Evolutionary conservation across 1,284 basidiomycete genomes (phyloP), one percentile per base, ranked within the genome.

Genomic region (Leccinum huronense): DNA sequence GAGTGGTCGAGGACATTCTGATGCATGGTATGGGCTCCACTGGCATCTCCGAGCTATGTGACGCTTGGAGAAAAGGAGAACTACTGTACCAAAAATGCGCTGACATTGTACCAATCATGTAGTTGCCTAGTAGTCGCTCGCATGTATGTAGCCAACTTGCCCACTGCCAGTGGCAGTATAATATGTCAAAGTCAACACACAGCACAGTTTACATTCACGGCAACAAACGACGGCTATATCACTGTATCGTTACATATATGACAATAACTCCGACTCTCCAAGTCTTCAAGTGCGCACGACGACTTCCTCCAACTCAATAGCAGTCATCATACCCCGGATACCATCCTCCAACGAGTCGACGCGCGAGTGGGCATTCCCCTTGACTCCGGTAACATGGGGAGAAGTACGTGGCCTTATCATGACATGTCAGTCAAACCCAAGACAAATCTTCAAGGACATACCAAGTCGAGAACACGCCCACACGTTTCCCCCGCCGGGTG

Each of bases 381-480:
- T 54, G 14, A 54, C 53, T 16, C 53, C 53, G 10, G 53, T 54
- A 13, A 54, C 53, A 54, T 54, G 53, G 10, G 53, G 53, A 9
- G 27, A 54, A 30, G 53, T 54, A 10, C 53, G 23, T 16, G 27
- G 53, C 53, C 53, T 54, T 54, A 16, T 13, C n/a, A 13, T 54
- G 11, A 54, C 3, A 31, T 7, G 53, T 54, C 53, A 54, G 53
- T 31, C 23, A 31, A 14, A 16, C 13, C 14, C 5, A 54, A 10
- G 27, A 16, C 9, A 31, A 16, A 54, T n/a, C 9, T 54, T 31
- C 10, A 54, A 27, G 10, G 27, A 31, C 53, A 14, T 54, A 54
- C 53, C 53, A 54, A 54, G 53, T 54, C 23, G 53, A 54, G 27
- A 54, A 54, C 53, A 54, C 53, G 14, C 53, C 53, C 4, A 54